Percentiles rank a stretch among this genome's conserved stretches.
These are phyloP conservation scores for Monascus ruber DNA, from an alignment of 2,329 filamentous ascomycete genomes.

Conservation along the genomic window DNA sequence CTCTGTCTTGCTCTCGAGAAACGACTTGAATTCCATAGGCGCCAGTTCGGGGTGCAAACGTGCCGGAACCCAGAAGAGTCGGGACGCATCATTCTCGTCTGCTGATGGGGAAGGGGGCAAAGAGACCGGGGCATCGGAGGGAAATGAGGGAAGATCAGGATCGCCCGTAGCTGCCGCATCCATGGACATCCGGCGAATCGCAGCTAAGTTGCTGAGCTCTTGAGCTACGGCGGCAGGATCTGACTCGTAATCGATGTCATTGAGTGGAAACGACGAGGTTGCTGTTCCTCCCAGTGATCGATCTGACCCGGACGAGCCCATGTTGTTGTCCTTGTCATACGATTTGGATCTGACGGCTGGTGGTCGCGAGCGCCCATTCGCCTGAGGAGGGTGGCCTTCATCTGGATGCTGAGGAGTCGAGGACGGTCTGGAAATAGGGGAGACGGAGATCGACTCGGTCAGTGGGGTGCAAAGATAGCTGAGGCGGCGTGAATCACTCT, in stretches of 20 bases:
- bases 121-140: slow-evolving; percentile 27
- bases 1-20: slow-evolving; percentile 85
- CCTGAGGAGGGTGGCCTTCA: slow-evolving; percentile 14
- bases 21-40: slow-evolving; percentile 92
- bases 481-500: slow-evolving; percentile 53
- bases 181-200: slow-evolving; percentile 87
- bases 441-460: slow-evolving; percentile 32
- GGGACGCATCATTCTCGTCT: slow-evolving; percentile 77
- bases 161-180: slow-evolving; percentile 61
- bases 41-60: slow-evolving; percentile 89
- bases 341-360: slow-evolving; percentile 16
- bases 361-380: slow-evolving; percentile 23
- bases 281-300: slow-evolving; percentile 43
- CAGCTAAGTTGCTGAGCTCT: slow-evolving; percentile 84
- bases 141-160: slow-evolving; percentile 38
- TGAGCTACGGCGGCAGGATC: slow-evolving; percentile 81
- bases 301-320: slow-evolving; percentile 45
- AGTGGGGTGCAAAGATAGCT: slow-evolving; percentile 55
- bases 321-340: slow-evolving; percentile 34
- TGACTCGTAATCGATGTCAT: slow-evolving; percentile 80
- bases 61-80: slow-evolving; percentile 91
- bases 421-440: slow-evolving; percentile 17
- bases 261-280: slow-evolving; percentile 57
- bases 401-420: slow-evolving; percentile 23
- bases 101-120: slow-evolving; percentile 32